Base-by-base conservation (phyloP, 1,284 basidiomycete genomes). In the Ustilago hordei region DNA sequence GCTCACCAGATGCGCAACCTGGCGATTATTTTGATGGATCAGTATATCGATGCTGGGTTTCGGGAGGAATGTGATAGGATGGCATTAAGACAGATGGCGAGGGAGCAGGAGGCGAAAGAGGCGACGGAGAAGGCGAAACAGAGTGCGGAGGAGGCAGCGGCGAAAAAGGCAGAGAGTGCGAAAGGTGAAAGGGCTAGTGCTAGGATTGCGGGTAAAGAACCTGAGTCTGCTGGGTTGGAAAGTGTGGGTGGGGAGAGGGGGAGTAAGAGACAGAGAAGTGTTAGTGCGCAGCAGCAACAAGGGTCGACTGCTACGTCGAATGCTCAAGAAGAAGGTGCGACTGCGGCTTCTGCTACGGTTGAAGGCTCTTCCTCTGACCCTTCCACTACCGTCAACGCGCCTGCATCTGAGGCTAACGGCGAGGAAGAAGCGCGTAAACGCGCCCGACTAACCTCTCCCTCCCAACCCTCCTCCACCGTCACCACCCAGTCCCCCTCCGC, bases 1-100 rank as follows among this genome's bases (percentile, higher is more conserved):
- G 93, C 97, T 0, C 92, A 94, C 72, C 93, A 95, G 60, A 94
- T 99, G 94, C 90, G 91, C 68, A 95, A 92, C 35, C 91, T 94
- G 53, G 90, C 94, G 0, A 90, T 93, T 83, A 91, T 98, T 69
- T 92, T 95, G 87, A 90, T 97, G 63, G 91, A 93, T 80, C 87
- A 87, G 71, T 92, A 93, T 80, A 95, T 98, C 84, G 97, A 99
- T 85, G 90, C 90, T 0, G 89, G 90, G 55, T 93, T 98, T 86
- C 88, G 89, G 48, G 82, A 91, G 35, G 95, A 98, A 85, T 98
- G 95, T 85, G 92, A 93, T 85, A 89, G 93, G 64, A 96, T 96
- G 93, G 92, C 93, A 9, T 89, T 87, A 55, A 89, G 96, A 38
- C 93, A 95, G 87, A 87, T 90, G 69, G 90, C 91, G 85, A 88